Evolutionary conservation across 345 rosid species (phyloP).

Genomic region (rapeseed (Brassica napus)): DNA sequence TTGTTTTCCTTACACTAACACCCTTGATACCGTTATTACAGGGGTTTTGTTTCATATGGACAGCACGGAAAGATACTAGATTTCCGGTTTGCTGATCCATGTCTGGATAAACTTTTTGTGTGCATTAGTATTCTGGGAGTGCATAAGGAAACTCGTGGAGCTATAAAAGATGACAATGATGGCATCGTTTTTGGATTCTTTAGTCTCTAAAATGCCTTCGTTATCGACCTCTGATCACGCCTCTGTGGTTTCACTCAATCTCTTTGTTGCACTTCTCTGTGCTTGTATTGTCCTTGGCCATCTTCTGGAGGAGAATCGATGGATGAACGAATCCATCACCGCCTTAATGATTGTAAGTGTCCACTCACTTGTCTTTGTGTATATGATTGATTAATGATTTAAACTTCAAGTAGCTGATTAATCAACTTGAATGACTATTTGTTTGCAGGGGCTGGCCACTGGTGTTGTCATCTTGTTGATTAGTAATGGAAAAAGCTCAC

Average conservation of each 20-base stretch:
- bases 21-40: neutral
- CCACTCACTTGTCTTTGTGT: no score
- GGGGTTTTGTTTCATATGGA: constrained; percentile 26
- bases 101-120: neutral
- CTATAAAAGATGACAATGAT: constrained; percentile 43
- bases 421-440: neutral
- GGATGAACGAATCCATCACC: constrained; percentile 98
- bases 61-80: constrained; percentile 36
- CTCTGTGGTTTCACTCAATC: constrained; percentile 87
- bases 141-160: constrained; percentile 1
- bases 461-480: constrained; percentile 77
- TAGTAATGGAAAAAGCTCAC: constrained; percentile 91
- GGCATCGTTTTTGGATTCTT: constrained; percentile 32
- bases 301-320: constrained; percentile 87
- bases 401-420: neutral
- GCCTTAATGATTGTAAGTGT: constrained; percentile 71
- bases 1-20: neutral
- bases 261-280: constrained; percentile 90
- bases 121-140: neutral
- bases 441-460: constrained; percentile 71
- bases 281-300: constrained; percentile 97
- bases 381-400: neutral
- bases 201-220: constrained; percentile 42
- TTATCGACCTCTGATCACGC: constrained; percentile 77
- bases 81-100: constrained; percentile 34